Evolutionary conservation across 352 stramenopile genomes (phyloP).

Genomic region (Phytopythium aichiense): DNA sequence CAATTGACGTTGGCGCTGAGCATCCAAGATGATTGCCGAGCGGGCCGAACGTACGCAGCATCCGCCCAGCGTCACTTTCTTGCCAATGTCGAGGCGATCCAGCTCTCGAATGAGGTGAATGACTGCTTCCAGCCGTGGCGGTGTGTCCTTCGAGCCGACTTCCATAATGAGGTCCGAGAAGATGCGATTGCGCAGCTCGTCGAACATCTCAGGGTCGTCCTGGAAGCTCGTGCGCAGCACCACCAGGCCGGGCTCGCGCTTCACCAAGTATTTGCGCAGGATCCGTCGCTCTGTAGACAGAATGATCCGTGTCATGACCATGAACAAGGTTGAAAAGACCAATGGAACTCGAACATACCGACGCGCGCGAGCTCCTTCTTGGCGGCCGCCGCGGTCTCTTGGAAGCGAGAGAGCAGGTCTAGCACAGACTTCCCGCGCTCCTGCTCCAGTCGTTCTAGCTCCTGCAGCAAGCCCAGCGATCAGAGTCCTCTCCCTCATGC

Average conservation of each 20-base stretch:
- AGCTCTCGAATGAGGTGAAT: constrained; percentile 39
- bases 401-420: constrained; percentile 42
- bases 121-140: constrained; percentile 58
- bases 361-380: constrained; percentile 44
- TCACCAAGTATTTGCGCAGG: constrained; percentile 39
- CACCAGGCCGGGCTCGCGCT: constrained; percentile 17
- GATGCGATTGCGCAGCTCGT: constrained; percentile 62
- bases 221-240: constrained; percentile 40
- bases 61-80: constrained; percentile 61
- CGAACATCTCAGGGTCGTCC: constrained; percentile 48
- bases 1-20: neutral
- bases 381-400: constrained; percentile 37
- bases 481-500: neutral
- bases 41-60: constrained; percentile 41
- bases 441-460: constrained; percentile 38
- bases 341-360: constrained; percentile 17
- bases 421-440: constrained; percentile 32
- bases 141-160: constrained; percentile 50
- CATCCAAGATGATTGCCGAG: neutral
- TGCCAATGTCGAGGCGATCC: constrained; percentile 45
- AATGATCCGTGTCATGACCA: too few relatives aligned
- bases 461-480: constrained; percentile 17
- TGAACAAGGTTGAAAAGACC: neutral
- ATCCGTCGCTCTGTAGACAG: constrained; percentile 35
- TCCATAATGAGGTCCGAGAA: constrained; percentile 47